phyloP scores from a whole-genome alignment of 805 yeast species.

The Kodamaea kaohsiungensis region DNA sequence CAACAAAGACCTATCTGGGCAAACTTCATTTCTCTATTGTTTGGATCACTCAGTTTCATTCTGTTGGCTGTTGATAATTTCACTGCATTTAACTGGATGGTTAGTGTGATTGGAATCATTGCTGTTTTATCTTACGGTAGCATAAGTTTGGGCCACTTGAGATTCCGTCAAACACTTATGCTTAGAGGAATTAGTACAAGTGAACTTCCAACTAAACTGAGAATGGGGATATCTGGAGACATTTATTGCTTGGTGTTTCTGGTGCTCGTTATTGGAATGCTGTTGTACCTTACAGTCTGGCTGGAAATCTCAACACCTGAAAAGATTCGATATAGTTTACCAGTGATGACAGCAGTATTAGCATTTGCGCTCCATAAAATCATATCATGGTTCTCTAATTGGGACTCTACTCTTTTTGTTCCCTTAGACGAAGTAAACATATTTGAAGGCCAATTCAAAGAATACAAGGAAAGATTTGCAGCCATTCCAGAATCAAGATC shows the following conservation, averaged over 20 bases:
- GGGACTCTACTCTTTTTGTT: background rate
- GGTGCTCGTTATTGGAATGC: background rate
- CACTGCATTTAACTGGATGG: background rate
- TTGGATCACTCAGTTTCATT: background rate
- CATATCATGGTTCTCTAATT: background rate
- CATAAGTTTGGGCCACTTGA: constrained; percentile 1
- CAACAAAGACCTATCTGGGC: background rate
- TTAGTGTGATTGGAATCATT: background rate
- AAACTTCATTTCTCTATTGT: background rate
- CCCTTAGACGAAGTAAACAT: background rate
- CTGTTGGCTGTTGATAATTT: background rate
- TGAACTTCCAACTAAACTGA: background rate
- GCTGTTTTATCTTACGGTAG: background rate
- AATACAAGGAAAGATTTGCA: constrained; percentile 2
- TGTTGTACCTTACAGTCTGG: constrained; percentile 1
- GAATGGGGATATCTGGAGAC: background rate
- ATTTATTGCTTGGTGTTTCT: background rate
- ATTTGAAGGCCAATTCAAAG: background rate
- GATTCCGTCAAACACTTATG: constrained; percentile 1
- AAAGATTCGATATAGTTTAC: background rate
- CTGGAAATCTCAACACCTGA: background rate
- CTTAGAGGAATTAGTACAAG: background rate
- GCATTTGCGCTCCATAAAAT: background rate
- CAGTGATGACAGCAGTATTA: background rate
- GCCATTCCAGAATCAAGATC: constrained; percentile 1